Percentiles rank a stretch among this genome's conserved stretches.
Evolutionary conservation across 352 stramenopile genomes (phyloP).

Genomic region (Phytophthora aleatoria): DNA sequence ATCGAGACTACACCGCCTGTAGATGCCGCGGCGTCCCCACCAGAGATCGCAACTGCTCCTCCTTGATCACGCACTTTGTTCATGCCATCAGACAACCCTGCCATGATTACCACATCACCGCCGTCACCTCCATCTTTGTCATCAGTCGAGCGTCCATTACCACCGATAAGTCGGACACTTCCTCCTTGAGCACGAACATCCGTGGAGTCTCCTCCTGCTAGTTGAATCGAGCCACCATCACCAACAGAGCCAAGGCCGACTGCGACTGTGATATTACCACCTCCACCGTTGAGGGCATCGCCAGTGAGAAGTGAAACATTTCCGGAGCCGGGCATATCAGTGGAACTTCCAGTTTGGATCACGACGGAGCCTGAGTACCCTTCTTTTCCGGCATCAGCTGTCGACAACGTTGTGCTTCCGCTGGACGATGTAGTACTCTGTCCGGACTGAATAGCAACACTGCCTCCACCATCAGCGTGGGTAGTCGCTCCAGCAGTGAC

Average conservation of each 20-base stretch:
- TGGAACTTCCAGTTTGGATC: slow-evolving; percentile 68
- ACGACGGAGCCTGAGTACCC: slow-evolving; percentile 76
- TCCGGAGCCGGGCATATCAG: slow-evolving; percentile 52
- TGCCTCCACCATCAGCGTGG: slow-evolving; percentile 52
- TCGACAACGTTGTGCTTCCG: slow-evolving; percentile 48
- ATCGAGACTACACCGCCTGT: slow-evolving; percentile 53
- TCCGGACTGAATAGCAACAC: slow-evolving; percentile 55
- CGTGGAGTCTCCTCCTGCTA: slow-evolving; percentile 52
- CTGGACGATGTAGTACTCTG: slow-evolving; percentile 58
- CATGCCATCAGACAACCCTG: slow-evolving; percentile 47
- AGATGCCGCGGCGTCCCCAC: slow-evolving; percentile 44
- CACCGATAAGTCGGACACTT: slow-evolving; percentile 49
- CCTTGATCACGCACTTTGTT: slow-evolving; percentile 45
- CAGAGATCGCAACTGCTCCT: slow-evolving; percentile 42
- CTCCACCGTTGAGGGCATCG: slow-evolving; percentile 45
- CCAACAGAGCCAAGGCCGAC: slow-evolving; percentile 50
- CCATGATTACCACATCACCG: slow-evolving; percentile 52
- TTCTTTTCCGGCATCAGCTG: slow-evolving; percentile 59
- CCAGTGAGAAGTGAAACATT: slow-evolving; percentile 75
- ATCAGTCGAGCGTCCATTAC: slow-evolving; percentile 47
- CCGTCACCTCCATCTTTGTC: slow-evolving; percentile 66
- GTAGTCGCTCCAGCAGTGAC: slow-evolving; percentile 52
- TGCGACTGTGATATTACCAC: slow-evolving; percentile 63
- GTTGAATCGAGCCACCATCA: slow-evolving; percentile 55
- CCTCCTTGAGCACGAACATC: slow-evolving; percentile 48